Percentiles rank a stretch among this genome's conserved stretches.
Conservation (phyloP, 352 stramenopile species). For the Salisapilia sapeloensis region DNA sequence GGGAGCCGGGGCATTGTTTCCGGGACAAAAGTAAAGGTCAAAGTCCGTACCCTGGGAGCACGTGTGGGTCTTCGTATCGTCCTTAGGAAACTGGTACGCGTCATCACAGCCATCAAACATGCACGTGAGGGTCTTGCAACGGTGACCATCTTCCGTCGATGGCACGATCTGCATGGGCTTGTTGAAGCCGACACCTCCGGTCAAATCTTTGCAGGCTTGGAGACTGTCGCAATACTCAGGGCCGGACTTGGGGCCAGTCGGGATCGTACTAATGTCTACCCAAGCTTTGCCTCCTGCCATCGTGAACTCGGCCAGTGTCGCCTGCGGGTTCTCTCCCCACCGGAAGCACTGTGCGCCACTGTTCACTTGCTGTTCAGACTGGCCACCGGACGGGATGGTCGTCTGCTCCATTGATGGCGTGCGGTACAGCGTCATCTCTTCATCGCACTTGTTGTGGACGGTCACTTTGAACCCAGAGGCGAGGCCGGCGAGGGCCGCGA, state of each 20-base stretch:
- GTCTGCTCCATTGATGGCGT: conserved; percentile 11
- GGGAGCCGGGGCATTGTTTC: no score
- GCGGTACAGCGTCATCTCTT: conserved; percentile 28
- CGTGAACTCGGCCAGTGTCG: conserved; percentile 15
- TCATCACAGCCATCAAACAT: conserved; percentile 32
- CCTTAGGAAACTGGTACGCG: conserved; percentile 47
- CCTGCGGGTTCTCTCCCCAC: conserved; percentile 20
- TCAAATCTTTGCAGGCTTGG: conserved; percentile 15
- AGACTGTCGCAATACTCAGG: conserved; percentile 19
- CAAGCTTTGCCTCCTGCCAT: conserved; percentile 10
- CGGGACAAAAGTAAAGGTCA: conserved; percentile 44
- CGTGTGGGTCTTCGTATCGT: conserved; percentile 52
- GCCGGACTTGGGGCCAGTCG: conserved; percentile 12
- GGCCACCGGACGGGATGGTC: conserved; percentile 12
- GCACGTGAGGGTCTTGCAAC: conserved; percentile 31
- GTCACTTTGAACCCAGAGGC: conserved; percentile 24
- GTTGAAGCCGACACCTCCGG: conserved; percentile 22
- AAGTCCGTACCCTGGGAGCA: conserved; percentile 29
- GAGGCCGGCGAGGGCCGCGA: no score
- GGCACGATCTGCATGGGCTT: conserved; percentile 26
- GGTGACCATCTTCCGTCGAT: conserved; percentile 10
- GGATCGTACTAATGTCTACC: conserved; percentile 19
- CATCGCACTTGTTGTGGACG: conserved; percentile 31
- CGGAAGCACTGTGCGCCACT: conserved; percentile 27
- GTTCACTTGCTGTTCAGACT: conserved; percentile 16